Conservation (phyloP, 2,329 filamentous ascomycete species). For the Colletotrichum orchidophilum region DNA sequence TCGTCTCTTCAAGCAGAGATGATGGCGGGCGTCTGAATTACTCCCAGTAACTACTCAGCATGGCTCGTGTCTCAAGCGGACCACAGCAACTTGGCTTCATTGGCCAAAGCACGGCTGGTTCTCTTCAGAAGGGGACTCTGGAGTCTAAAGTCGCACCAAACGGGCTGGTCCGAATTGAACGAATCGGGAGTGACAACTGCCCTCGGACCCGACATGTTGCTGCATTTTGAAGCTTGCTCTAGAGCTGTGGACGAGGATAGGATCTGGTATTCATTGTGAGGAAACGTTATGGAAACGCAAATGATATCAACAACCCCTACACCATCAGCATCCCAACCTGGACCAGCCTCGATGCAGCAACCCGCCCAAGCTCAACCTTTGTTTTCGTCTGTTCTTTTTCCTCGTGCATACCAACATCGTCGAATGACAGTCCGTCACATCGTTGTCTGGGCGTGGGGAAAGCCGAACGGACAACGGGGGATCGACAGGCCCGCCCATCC, state of each 20-base stretch:
- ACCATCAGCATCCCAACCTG: neutral
- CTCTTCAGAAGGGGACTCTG: neutral
- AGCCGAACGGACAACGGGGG: slow-evolving; percentile 28
- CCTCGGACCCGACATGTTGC: neutral
- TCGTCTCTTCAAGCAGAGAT: neutral
- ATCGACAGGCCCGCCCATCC: slow-evolving; percentile 8
- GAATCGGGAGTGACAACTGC: slow-evolving; percentile 12
- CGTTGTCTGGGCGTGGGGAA: slow-evolving; percentile 25
- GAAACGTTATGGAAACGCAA: slow-evolving; percentile 13
- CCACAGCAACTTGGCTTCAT: neutral
- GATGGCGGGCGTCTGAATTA: neutral
- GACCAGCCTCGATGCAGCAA: neutral
- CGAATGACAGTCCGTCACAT: slow-evolving; percentile 10
- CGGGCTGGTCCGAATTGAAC: neutral
- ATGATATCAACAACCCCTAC: neutral
- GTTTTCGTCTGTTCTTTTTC: slow-evolving; percentile 13
- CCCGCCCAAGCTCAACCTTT: neutral
- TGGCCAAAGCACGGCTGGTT: neutral
- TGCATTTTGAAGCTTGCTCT: neutral
- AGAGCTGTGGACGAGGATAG: neutral
- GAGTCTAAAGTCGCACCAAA: neutral
- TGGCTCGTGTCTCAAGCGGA: neutral
- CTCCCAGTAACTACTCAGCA: neutral
- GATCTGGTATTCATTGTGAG: neutral
- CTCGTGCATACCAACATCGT: neutral